Evolutionary conservation across 2,329 filamentous ascomycete genomes (phyloP), one percentile per base, ranked within the genome.

Genomic region (Aspergillus sp.): DNA sequence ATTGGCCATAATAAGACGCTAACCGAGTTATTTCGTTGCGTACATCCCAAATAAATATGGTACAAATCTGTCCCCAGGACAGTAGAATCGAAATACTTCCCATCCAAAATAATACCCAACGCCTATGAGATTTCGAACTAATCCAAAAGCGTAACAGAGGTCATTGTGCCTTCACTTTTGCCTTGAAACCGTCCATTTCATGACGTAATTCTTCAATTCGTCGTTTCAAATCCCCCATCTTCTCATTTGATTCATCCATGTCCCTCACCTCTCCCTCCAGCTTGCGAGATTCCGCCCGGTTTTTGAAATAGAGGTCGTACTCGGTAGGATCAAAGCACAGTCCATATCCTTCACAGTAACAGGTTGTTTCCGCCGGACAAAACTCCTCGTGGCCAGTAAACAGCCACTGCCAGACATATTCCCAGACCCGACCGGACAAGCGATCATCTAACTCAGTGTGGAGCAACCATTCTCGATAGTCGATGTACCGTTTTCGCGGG

Each of bases 391-490:
- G 29, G 0, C 59, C 56, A 2, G 53, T 52, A 50, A 61, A 61
- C 49, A 61, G 22, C 56, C 56, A 61, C 56, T 84, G 81, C 82
- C 82, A 85, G 0, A 81, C 68, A 65, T 84, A 84, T 65, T 85
- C 82, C 70, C 81, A 84, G 24, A 84, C 73, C 6, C 82, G 72
- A 2, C 82, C 82, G 26, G 77, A 78, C 3, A 84, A 58, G 49
- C 74, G 74, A 64, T 84, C 81, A 4, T 68, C 69, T n/a, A 84
- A 65, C 16, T 76, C 71, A 2, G 81, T 84, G 12, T 75, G 71
- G 31, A 84, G 72, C 5, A 84, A 66, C 82, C 82, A 84, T 57
- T 82, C 77, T 32, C 82, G 75, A 56, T 82, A 79, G 62, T 73
- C 77, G 11, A 82, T 71, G 62, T 82, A 84, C 55, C 80, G 73